Conservation (phyloP, 805 yeast species). For the Candida fluviatilis region DNA sequence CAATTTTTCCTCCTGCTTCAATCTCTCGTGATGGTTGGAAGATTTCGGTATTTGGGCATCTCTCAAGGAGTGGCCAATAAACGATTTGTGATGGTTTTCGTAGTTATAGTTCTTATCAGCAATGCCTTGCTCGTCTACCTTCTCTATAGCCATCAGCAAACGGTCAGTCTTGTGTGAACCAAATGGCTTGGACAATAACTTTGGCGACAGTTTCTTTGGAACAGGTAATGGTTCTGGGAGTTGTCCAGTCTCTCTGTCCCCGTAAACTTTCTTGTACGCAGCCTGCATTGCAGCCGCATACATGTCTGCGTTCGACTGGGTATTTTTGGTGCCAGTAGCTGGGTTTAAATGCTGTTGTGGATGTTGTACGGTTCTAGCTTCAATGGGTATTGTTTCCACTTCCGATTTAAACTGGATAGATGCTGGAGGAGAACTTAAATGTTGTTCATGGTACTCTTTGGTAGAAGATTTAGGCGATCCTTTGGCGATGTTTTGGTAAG, state of each 20-base stretch:
- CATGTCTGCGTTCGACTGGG: constrained; percentile 48
- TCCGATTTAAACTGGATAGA: constrained; percentile 36
- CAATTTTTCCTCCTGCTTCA: constrained; percentile 14
- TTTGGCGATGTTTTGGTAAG: constrained; percentile 14
- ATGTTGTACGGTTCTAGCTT: constrained; percentile 4
- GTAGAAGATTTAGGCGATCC: constrained; percentile 6
- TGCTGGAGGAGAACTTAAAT: constrained; percentile 21
- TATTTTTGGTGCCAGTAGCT: constrained; percentile 3
- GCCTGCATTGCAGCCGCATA: constrained; percentile 52
- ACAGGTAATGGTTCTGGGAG: constrained; percentile 6
- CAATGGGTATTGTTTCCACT: constrained; percentile 34
- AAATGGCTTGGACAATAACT: constrained; percentile 2
- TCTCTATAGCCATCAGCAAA: constrained; percentile 2
- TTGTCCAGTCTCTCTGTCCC: constrained; percentile 18
- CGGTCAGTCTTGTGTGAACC: not conserved
- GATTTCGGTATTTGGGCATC: constrained; percentile 12
- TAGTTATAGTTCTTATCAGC: constrained; percentile 18
- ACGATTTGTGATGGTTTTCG: constrained; percentile 29
- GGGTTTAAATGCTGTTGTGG: not conserved
- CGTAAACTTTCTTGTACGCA: constrained; percentile 56
- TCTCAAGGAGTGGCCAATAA: constrained; percentile 29
- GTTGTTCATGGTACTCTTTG: not conserved
- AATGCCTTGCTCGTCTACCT: constrained; percentile 13
- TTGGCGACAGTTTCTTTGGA: constrained; percentile 4
- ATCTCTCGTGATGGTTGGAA: constrained; percentile 19